Evolutionary conservation across 1,284 basidiomycete species (phyloP), one percentile per base, ranked within the genome.

Genomic region (Marasmius sp.): DNA sequence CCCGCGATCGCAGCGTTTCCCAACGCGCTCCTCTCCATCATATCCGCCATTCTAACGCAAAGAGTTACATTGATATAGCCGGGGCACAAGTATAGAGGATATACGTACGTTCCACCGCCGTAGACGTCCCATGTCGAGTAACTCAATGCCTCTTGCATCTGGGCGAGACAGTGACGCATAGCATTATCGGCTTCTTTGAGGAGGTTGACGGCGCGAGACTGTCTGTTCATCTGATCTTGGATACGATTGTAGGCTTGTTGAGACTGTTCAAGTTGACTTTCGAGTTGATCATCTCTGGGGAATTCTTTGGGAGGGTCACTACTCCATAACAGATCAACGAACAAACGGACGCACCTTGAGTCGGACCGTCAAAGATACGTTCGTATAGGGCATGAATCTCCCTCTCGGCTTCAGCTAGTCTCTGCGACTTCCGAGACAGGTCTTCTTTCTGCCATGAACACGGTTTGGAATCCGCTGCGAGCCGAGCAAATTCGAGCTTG

Each of bases 301-400:
- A 65, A 65, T 45, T 64, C 62, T 54, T 33, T 8, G 9, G 27
- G 43, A 48, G 14, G 33, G 18, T 52, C 52, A 56, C 38, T 52
- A 38, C 16, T 27, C 9, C 47, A 38, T 8, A 47, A 27, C 7
- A 39, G 41, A 37, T 10, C 6, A 57, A 10, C 27, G 43, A 43
- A 27, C 18, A 37, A 22, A 38, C 22, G 16, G 11, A 57, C 61
- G 47, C 51, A 75, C 77, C 69, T 72, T 73, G 69, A 20, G 78
- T 75, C n/a, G 77, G 75, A 10, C 79, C 79, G 59, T 77, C 76
- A 63, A 81, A 81, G 33, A 79, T 67, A 27, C 68, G 70, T n/a
- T 65, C 62, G 63, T 81, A 81, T 0, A 81, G 70, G 38, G 70
- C 67, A 8, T 69, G 67, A 11, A 80, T 62, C 56, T 81, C 75